A percentile compares a stretch with the other conserved stretches of the same genome.
phyloP scores from a whole-genome alignment of 1,284 basidiomycete species.

The Moniliella sp. region DNA sequence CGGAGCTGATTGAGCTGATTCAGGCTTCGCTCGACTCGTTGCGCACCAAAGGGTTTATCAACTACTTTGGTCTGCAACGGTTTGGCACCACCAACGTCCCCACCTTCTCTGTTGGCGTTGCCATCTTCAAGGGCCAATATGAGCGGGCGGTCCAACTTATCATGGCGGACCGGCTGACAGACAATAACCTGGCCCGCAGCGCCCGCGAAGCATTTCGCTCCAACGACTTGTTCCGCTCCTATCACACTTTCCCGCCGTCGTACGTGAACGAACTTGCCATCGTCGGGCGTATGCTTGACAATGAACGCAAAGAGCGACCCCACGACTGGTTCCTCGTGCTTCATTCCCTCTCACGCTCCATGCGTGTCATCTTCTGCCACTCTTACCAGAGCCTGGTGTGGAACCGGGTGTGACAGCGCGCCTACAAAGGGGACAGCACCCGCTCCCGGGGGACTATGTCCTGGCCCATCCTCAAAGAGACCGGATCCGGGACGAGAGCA shows the following conservation, averaged over 20 bases:
- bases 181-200: too few species aligned
- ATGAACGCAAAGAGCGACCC: too few species aligned
- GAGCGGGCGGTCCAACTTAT: slow-evolving; percentile 13
- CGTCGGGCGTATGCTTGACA: too few species aligned
- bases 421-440: slow-evolving; percentile 52
- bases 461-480: slow-evolving; percentile 3
- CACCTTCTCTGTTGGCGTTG: slow-evolving; percentile 76
- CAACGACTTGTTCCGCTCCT: too few species aligned
- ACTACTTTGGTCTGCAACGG: slow-evolving; percentile 98
- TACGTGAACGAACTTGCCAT: too few species aligned
- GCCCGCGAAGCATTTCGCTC: too few species aligned
- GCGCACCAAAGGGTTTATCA: slow-evolving; percentile 72
- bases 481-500: slow-evolving; percentile 14
- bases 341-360: too few species aligned
- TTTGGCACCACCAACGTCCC: slow-evolving; percentile 91
- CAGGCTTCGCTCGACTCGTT: slow-evolving; percentile 58
- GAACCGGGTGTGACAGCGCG: slow-evolving; percentile 90
- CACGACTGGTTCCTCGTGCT: too few species aligned
- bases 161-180: slow-evolving; percentile 7
- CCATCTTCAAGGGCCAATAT: slow-evolving; percentile 61
- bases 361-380: slow-evolving; percentile 90
- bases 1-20: slow-evolving; percentile 43
- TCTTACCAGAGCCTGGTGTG: slow-evolving; percentile 96
- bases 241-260: too few species aligned
- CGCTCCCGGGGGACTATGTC: slow-evolving; percentile 55